Conservation (phyloP, 2,329 filamentous ascomycete species). For the Cladosporium oxysporum region DNA sequence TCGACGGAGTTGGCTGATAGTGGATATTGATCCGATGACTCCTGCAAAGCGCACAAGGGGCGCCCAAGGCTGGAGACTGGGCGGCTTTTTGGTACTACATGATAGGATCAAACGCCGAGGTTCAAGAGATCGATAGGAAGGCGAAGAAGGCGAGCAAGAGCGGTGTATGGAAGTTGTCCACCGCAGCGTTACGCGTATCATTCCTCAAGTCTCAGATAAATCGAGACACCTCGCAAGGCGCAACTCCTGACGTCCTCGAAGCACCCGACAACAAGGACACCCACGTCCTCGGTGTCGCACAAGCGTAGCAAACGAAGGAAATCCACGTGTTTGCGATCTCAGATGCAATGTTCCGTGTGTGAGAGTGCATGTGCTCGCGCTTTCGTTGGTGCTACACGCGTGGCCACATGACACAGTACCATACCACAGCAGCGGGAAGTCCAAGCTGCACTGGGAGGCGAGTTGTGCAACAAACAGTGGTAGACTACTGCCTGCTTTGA, state of each 20-base stretch:
- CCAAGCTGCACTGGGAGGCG: background rate
- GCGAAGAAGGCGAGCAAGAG: background rate
- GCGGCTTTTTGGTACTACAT: background rate
- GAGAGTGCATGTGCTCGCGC: background rate
- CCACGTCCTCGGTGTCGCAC: constrained; percentile 11
- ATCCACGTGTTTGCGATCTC: constrained; percentile 7
- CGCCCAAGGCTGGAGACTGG: background rate
- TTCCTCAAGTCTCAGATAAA: constrained; percentile 8
- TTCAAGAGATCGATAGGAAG: background rate
- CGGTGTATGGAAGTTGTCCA: constrained; percentile 3
- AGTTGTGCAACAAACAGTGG: background rate
- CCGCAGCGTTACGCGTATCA: background rate
- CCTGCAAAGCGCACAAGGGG: constrained; percentile 7
- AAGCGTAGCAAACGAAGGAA: background rate
- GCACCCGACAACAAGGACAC: constrained; percentile 3
- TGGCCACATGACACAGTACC: constrained; percentile 17
- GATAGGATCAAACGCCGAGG: background rate
- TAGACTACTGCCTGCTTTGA: constrained; percentile 11
- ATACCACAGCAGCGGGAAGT: background rate
- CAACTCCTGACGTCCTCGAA: background rate
- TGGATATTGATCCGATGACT: background rate
- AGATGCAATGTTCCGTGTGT: constrained; percentile 12
- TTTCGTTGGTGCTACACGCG: constrained; percentile 3
- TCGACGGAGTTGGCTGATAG: constrained; percentile 7
- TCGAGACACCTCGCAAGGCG: constrained; percentile 4